Conservation (phyloP, 305 asterid genomes). For the Lippia alba region DNA sequence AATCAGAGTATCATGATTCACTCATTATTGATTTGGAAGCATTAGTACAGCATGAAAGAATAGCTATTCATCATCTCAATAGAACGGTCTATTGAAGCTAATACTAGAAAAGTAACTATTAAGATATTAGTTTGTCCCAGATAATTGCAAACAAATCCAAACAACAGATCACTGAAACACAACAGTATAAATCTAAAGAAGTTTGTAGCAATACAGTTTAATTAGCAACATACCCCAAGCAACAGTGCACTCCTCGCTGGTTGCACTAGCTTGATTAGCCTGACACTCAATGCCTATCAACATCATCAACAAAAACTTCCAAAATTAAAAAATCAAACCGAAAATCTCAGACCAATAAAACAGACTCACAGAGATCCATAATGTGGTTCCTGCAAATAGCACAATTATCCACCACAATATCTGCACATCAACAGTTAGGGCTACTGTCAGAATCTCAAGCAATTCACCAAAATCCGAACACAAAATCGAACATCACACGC, state of each 20-base stretch:
- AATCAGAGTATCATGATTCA: too few species aligned
- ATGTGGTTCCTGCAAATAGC: constrained; percentile 96
- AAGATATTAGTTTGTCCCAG: background rate
- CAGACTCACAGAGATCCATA: constrained; percentile 89
- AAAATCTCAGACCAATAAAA: background rate
- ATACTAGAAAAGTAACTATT: background rate
- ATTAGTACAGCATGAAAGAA: too few species aligned
- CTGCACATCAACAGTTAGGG: constrained; percentile 53
- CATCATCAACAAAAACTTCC: constrained; percentile 25
- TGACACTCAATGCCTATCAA: constrained; percentile 87
- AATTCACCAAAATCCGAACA: constrained; percentile 1
- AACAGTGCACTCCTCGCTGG: constrained; percentile 93
- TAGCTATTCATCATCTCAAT: constrained; percentile 9
- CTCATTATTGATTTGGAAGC: too few species aligned
- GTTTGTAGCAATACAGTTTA: background rate
- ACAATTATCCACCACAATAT: constrained; percentile 93
- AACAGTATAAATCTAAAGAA: background rate
- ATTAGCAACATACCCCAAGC: constrained; percentile 80
- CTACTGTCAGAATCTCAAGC: constrained; percentile 9
- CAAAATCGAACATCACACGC: background rate
- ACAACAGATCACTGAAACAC: background rate
- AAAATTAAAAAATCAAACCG: background rate
- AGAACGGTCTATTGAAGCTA: background rate
- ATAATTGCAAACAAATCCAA: background rate
- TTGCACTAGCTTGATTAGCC: constrained; percentile 94